These are phyloP conservation scores for Pseudogymnoascus sp. DNA, from an alignment of 2,329 filamentous ascomycete genomes.

Conservation along the genomic window DNA sequence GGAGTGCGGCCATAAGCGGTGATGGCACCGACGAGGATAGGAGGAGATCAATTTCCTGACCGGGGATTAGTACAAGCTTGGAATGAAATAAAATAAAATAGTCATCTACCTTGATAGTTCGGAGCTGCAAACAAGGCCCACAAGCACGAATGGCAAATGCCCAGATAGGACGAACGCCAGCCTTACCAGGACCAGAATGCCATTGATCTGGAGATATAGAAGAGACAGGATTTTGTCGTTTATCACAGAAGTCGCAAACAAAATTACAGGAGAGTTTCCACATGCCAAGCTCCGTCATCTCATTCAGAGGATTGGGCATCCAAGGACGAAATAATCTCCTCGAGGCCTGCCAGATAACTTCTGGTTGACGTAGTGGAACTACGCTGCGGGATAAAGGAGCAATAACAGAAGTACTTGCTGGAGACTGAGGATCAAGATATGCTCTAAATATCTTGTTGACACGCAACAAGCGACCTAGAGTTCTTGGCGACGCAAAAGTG, in stretches of 20 bases:
- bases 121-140: slow-evolving; percentile 51
- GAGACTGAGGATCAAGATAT: slow-evolving; percentile 44
- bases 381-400: slow-evolving; percentile 29
- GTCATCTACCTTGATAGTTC: slow-evolving; percentile 54
- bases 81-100: slow-evolving; percentile 11
- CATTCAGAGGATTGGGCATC: slow-evolving; percentile 59
- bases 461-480: slow-evolving; percentile 55
- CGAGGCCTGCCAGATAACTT: slow-evolving; percentile 62
- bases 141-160: slow-evolving; percentile 61
- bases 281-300: slow-evolving; percentile 64
- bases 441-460: slow-evolving; percentile 59
- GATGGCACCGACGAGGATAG: slow-evolving; percentile 52
- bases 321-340: slow-evolving; percentile 55
- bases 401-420: slow-evolving; percentile 22
- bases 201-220: slow-evolving; percentile 35
- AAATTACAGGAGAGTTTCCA: slow-evolving; percentile 58
- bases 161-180: slow-evolving; percentile 59
- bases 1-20: slow-evolving; percentile 57
- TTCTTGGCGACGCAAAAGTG: slow-evolving; percentile 52
- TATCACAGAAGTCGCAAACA: slow-evolving; percentile 60
- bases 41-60: slow-evolving; percentile 61
- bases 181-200: slow-evolving; percentile 52
- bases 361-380: slow-evolving; percentile 40
- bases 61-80: slow-evolving; percentile 19
- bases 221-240: slow-evolving; percentile 23